phyloP scores from a whole-genome alignment of 1,284 basidiomycete species.

The Microbotryum saponariae region DNA sequence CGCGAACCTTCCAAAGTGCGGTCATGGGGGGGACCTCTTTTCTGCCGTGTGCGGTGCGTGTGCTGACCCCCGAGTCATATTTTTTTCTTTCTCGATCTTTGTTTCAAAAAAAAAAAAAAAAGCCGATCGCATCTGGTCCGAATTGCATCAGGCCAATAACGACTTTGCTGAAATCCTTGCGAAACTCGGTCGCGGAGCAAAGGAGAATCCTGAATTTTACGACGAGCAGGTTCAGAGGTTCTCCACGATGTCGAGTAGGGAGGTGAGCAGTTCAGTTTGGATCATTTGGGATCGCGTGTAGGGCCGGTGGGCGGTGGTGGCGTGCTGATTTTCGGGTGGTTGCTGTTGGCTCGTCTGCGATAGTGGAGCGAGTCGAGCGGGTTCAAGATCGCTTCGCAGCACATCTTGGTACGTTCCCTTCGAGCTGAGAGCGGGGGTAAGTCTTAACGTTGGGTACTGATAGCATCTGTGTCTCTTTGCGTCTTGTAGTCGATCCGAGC shows the following conservation, averaged over 20 bases:
- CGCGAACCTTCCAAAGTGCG: too few relatives aligned
- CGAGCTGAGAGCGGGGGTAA: too few relatives aligned
- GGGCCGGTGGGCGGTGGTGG: too few relatives aligned
- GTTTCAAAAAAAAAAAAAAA: too few relatives aligned
- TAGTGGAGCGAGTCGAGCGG: too few relatives aligned
- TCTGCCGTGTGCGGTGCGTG: too few relatives aligned
- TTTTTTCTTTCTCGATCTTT: background rate
- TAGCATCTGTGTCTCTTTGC: too few relatives aligned
- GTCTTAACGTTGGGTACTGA: too few relatives aligned
- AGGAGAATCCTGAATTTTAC: background rate
- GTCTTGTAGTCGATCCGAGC: slow-evolving; percentile 58
- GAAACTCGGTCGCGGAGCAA: background rate
- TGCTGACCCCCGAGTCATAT: background rate
- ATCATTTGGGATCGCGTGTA: too few relatives aligned
- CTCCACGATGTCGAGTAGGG: background rate
- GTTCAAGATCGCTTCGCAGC: background rate
- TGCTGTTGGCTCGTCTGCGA: too few relatives aligned
- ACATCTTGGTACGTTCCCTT: slow-evolving; percentile 6
- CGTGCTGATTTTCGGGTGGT: too few relatives aligned
- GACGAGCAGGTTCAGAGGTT: background rate
- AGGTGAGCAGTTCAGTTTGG: slow-evolving; percentile 5
- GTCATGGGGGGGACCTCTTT: too few relatives aligned
- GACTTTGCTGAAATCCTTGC: slow-evolving; percentile 8
- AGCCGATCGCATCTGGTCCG: slow-evolving; percentile 37
- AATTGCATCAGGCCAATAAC: slow-evolving; percentile 17